Evolutionary conservation across 768 basidiomycete species (phyloP).

Genomic region (Boletellus emodensis): DNA sequence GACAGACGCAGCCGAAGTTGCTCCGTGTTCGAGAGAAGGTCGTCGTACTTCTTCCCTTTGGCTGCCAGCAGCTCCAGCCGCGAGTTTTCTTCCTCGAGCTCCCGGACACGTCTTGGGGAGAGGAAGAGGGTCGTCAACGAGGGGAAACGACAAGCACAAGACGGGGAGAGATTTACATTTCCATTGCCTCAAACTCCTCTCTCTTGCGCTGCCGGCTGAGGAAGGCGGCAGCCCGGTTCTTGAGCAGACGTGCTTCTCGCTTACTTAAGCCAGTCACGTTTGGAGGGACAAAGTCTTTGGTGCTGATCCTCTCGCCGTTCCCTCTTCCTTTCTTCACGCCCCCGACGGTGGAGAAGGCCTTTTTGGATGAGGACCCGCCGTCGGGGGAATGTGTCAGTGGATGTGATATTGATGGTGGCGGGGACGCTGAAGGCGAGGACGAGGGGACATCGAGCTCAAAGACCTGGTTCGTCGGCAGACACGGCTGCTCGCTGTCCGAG

Average conservation of each 20-base stretch:
- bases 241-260: constrained; percentile 86
- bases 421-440: constrained; percentile 32
- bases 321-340: constrained; percentile 46
- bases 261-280: constrained; percentile 86
- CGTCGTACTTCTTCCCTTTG: constrained; percentile 35
- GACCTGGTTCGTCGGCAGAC: constrained; percentile 67
- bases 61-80: constrained; percentile 61
- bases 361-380: constrained; percentile 24
- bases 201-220: constrained; percentile 87
- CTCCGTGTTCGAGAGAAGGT: constrained; percentile 58
- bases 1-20: constrained; percentile 62
- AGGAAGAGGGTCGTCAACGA: constrained; percentile 14
- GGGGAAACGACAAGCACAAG: constrained; percentile 3
- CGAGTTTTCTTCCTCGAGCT: constrained; percentile 81
- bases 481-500: constrained; percentile 47
- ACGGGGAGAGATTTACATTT: constrained; percentile 57
- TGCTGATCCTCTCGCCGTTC: constrained; percentile 46
- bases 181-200: constrained; percentile 90
- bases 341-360: constrained; percentile 46
- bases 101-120: constrained; percentile 65
- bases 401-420: constrained; percentile 28
- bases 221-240: constrained; percentile 91
- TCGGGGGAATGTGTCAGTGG: constrained; percentile 36
- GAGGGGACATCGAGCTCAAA: constrained; percentile 51
- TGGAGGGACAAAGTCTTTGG: constrained; percentile 84